Conservation (phyloP, 1,284 basidiomycete species). For the Apiotrichum siamense region DNA sequence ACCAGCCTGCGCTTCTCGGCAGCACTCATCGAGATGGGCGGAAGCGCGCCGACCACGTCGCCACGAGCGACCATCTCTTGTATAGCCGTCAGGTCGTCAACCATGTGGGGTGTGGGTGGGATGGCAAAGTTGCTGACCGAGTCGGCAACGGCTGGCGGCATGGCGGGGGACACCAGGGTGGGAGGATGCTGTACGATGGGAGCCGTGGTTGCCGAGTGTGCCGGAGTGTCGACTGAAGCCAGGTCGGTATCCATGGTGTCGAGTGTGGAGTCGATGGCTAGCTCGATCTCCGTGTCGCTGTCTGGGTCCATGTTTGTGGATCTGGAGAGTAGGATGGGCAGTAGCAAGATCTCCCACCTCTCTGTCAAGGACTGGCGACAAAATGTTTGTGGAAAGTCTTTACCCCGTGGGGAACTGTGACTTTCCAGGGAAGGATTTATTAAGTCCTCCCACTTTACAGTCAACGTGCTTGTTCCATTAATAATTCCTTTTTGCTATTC, state of each 20-base stretch:
- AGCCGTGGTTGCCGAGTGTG: too few relatives aligned
- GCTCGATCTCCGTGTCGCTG: constrained; percentile 13
- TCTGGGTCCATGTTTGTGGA: constrained; percentile 3
- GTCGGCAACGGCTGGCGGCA: not conserved
- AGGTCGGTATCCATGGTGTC: too few relatives aligned
- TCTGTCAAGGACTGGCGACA: not conserved
- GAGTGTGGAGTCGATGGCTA: constrained; percentile 2
- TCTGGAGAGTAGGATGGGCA: too few relatives aligned
- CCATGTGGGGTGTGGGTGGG: constrained; percentile 19
- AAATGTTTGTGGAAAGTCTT: not conserved
- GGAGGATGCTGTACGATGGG: too few relatives aligned
- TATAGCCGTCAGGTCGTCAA: constrained; percentile 40
- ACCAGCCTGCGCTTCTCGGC: constrained; percentile 34
- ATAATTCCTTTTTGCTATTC: too few relatives aligned
- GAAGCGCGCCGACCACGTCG: constrained; percentile 36
- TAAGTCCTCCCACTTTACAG: too few relatives aligned
- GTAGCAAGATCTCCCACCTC: too few relatives aligned
- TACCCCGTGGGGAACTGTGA: too few relatives aligned
- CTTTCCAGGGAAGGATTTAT: too few relatives aligned
- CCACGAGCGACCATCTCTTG: constrained; percentile 39
- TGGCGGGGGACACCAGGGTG: not conserved
- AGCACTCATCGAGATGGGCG: constrained; percentile 27
- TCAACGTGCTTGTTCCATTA: too few relatives aligned
- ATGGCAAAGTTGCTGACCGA: constrained; percentile 10
- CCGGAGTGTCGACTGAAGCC: too few relatives aligned